Evolutionary conservation across 148 eudicot species (phyloP), one percentile per base, ranked within the genome.

Genomic region (Rhododendron ferrugineum): DNA sequence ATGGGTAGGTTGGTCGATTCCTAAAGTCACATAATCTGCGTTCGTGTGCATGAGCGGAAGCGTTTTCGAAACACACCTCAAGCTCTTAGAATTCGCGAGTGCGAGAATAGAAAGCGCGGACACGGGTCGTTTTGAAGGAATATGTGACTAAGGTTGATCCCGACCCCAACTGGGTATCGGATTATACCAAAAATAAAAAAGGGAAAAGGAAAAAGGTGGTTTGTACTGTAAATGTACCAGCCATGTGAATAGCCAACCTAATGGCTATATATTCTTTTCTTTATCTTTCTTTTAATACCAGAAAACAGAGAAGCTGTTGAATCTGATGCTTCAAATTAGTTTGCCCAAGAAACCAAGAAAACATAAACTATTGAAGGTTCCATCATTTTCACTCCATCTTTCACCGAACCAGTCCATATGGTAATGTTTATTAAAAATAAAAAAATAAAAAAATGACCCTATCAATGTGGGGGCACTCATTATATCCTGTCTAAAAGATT

Each of bases 401-500:
- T 23, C 85, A 74, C 85, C 85, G 74, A 73, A 83, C 80, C 83
- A 34, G 40, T 15, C 15, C 34, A 72, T 36, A 0, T 40, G 0
- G 44, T 5, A 44, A 73, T 66, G 18, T 30, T 9, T 23, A 23
- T 22, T 62, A 23, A 11, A 28, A 3, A 73, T 0, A 5, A 37
- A 37, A 37, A 30, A 49, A 76, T 0, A 6, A 40, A 40, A 40
- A 52, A 49, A 62, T 82, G 47, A 58, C 23, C 75, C 78, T 20
- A 84, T 84, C 82, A 37, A 78, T 13, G 87, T 87, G 91, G 91
- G 89, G 79, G 62, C 88, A 49, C 66, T 76, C 77, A 83, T 79
- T 49, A 84, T 85, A 87, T 89, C 82, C 81, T 87, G 90, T 83
- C 82, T 56, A 20, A 18, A 81, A 89, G 91, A 89, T 87, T 89